A percentile compares a stretch with the other conserved stretches of the same genome.
Conservation (phyloP, 176 grass and related monocot genomes). For the bread wheat (Triticum aestivum) region IWGSC_CS_RefSeq_v2.1 NC_057797.1:85214950-85215449, state of each 20-base stretch:
- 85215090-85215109: neutral
- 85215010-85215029: conserved; percentile 94
- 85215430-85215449: conserved; percentile 64
- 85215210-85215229: conserved; percentile 63
- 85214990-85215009: conserved; percentile 99
- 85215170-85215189: conserved; percentile 99
- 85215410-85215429: conserved; percentile 97
- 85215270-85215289: conserved; percentile 99
- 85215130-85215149: neutral
- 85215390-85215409: conserved; percentile 89
- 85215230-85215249: conserved; percentile 52
- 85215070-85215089: neutral
- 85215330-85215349: neutral
- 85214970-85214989: conserved; percentile 98
- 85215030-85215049: conserved; percentile 95
- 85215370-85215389: conserved; percentile 5
- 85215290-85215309: conserved; percentile 95
- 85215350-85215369: neutral
- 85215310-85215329: conserved; percentile 51
- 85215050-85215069: conserved; percentile 89
- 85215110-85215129: neutral
- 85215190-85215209: conserved; percentile 73
- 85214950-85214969: conserved; percentile 96
- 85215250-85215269: conserved; percentile 92
- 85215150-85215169: conserved; percentile 17